Percentiles rank a stretch among this genome's conserved stretches.
These are phyloP conservation scores for Lasiodiplodia sp. DNA, from an alignment of 2,329 filamentous ascomycete species.

Conservation along the genomic window DNA sequence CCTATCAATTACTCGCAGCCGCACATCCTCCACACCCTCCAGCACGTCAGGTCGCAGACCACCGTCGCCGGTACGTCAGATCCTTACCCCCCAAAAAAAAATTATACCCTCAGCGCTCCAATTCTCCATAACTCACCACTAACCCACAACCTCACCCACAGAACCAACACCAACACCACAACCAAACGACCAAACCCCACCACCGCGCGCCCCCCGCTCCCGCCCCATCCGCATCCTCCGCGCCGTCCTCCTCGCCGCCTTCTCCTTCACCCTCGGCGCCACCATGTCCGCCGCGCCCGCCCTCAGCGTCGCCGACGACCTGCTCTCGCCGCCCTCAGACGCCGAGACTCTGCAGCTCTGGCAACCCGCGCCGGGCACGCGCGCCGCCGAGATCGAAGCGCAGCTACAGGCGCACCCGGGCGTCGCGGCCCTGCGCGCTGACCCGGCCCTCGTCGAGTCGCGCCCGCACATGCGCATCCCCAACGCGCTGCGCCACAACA, in stretches of 20 bases:
- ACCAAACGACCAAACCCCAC: background rate
- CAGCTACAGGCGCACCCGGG: conserved; percentile 79
- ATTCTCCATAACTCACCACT: background rate
- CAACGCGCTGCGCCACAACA: conserved; percentile 70
- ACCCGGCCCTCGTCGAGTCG: conserved; percentile 64
- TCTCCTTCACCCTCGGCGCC: conserved; percentile 63
- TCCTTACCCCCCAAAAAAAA: too few species aligned
- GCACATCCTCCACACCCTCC: conserved; percentile 12
- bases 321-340: conserved; percentile 68
- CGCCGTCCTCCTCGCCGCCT: conserved; percentile 55
- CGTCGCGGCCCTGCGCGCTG: conserved; percentile 62
- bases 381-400: conserved; percentile 67
- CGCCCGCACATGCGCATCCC: conserved; percentile 91
- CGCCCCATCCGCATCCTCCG: conserved; percentile 50
- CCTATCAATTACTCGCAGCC: background rate
- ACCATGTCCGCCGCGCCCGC: conserved; percentile 64
- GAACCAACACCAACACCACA: background rate
- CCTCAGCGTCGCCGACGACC: conserved; percentile 55
- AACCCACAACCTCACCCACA: background rate
- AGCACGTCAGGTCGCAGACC: background rate
- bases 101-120: background rate
- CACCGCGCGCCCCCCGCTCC: conserved; percentile 35
- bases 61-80: conserved; percentile 8
- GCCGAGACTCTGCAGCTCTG: conserved; percentile 76
- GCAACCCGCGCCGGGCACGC: conserved; percentile 59